phyloP scores from a whole-genome alignment of 805 yeast species.

The Saccharomycopsis javanensis region DNA sequence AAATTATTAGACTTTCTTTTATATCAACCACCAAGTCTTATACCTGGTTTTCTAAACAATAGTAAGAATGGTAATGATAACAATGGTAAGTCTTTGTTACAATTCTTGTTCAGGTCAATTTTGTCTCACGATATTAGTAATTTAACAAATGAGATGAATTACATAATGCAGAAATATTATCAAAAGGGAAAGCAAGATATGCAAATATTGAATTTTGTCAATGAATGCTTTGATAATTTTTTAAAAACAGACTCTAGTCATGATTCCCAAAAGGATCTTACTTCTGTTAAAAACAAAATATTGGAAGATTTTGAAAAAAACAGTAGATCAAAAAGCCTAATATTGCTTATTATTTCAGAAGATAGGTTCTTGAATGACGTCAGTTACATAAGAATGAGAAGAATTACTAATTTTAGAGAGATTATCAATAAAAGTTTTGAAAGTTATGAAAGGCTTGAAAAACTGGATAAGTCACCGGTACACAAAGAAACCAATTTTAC shows the following conservation, averaged over 20 bases:
- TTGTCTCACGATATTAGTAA: slow-evolving; percentile 12
- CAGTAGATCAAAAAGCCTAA: slow-evolving; percentile 1
- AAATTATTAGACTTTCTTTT: slow-evolving; percentile 72
- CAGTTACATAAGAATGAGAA: not conserved
- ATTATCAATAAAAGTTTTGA: not conserved
- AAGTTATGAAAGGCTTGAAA: not conserved
- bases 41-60: slow-evolving; percentile 5
- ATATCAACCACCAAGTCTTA: slow-evolving; percentile 45
- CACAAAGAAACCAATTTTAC: not conserved
- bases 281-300: not conserved
- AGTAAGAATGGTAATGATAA: not conserved
- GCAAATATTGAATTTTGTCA: not conserved
- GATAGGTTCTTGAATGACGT: not conserved
- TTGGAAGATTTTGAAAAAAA: not conserved
- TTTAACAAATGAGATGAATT: slow-evolving; percentile 1
- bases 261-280: slow-evolving; percentile 4
- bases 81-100: slow-evolving; percentile 13
- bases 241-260: slow-evolving; percentile 3
- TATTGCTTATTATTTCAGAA: slow-evolving; percentile 5
- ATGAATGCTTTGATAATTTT: not conserved
- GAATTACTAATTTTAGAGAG: not conserved
- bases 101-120: slow-evolving; percentile 11
- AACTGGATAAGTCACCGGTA: not conserved
- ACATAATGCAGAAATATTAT: not conserved
- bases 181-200: not conserved